A percentile compares a stretch with the other conserved stretches of the same genome.
Conservation (phyloP, 2,329 filamentous ascomycete genomes). For the Verruconis gallopava region DNA sequence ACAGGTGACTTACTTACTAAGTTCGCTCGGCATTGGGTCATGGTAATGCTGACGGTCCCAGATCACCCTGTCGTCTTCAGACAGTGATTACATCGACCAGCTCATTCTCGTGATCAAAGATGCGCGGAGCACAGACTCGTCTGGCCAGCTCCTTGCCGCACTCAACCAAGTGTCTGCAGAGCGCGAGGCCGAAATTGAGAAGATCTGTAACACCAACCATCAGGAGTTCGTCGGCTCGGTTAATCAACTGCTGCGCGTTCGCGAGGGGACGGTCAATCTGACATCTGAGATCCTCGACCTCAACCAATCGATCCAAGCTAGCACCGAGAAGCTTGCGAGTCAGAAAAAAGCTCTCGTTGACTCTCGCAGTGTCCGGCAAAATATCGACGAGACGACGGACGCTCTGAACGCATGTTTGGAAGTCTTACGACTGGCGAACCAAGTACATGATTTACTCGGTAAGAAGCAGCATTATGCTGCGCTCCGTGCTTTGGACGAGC, state of each 20-base stretch:
- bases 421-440: conserved; percentile 82
- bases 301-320: conserved; percentile 88
- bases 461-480: conserved; percentile 96
- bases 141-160: conserved; percentile 60
- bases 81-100: conserved; percentile 90
- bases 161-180: conserved; percentile 72
- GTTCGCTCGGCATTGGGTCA: too few relatives aligned
- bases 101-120: conserved; percentile 90
- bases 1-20: conserved; percentile 37
- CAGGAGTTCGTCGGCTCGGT: conserved; percentile 93
- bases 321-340: conserved; percentile 83
- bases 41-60: conserved; percentile 29
- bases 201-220: conserved; percentile 87
- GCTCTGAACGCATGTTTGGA: conserved; percentile 84
- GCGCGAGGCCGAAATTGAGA: conserved; percentile 82
- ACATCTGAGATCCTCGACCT: conserved; percentile 85
- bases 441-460: conserved; percentile 79
- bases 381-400: conserved; percentile 84
- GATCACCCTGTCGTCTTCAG: conserved; percentile 86
- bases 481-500: conserved; percentile 81
- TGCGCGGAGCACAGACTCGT: conserved; percentile 63
- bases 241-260: conserved; percentile 81
- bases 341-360: conserved; percentile 93
- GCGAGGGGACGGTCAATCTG: conserved; percentile 77
- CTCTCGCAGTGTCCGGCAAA: conserved; percentile 81